Conservation (phyloP, 371 early-diverging fungal genomes). For the Mucor lusitanicus region DNA sequence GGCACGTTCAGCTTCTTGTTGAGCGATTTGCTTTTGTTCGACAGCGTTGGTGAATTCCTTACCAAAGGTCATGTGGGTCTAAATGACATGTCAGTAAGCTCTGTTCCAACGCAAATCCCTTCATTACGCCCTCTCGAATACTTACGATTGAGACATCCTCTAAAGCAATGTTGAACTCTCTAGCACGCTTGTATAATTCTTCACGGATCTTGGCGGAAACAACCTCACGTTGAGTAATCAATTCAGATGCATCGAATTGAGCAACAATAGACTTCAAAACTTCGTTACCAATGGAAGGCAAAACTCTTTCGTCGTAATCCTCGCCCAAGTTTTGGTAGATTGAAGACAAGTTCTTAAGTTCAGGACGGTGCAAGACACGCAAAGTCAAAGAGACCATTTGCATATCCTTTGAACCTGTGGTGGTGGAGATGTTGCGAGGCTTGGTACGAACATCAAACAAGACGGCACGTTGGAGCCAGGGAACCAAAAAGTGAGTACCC, state of each 20-base stretch:
- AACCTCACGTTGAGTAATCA: constrained; percentile 98
- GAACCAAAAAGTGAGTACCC: constrained; percentile 97
- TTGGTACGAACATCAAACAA: constrained; percentile 90
- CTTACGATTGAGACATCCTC: constrained; percentile 97
- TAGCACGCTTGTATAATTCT: constrained; percentile 91
- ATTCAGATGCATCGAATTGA: constrained; percentile 96
- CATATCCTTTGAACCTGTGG: constrained; percentile 89
- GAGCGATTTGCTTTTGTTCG: constrained; percentile 92
- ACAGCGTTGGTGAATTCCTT: constrained; percentile 95
- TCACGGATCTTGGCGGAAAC: constrained; percentile 94
- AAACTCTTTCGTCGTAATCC: constrained; percentile 97
- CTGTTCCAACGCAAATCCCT: background rate
- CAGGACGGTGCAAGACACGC: constrained; percentile 94
- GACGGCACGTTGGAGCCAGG: constrained; percentile 87
- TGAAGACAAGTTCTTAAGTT: constrained; percentile 68
- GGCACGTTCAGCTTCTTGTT: constrained; percentile 98
- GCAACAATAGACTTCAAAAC: constrained; percentile 98
- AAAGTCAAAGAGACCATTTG: constrained; percentile 93
- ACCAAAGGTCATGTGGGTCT: constrained; percentile 97
- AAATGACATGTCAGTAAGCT: background rate
- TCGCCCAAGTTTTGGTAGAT: constrained; percentile 92
- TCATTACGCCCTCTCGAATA: background rate
- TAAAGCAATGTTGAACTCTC: constrained; percentile 92
- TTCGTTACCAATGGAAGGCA: constrained; percentile 98
- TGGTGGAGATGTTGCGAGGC: constrained; percentile 96